Evolutionary conservation across 371 early-diverging fungal genomes (phyloP).

Genomic region (Rhizomucor miehei): DNA sequence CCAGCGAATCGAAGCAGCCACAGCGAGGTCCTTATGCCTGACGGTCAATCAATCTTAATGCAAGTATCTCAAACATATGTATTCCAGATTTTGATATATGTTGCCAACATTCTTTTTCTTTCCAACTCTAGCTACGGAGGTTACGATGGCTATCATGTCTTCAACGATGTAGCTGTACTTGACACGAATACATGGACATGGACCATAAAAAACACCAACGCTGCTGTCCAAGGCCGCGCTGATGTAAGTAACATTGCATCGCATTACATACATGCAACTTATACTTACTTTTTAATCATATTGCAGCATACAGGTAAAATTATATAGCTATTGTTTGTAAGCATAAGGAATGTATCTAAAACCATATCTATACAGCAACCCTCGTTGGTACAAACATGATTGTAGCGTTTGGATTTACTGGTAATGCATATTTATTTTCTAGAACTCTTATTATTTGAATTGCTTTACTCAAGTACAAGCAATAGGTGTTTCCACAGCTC

Average conservation of each 20-base stretch:
- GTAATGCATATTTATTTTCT: slow-evolving; percentile 8
- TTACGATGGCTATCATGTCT: slow-evolving; percentile 47
- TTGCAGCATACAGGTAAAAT: slow-evolving; percentile 45
- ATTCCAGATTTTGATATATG: too few species aligned
- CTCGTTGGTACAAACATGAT: slow-evolving; percentile 43
- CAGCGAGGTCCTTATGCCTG: slow-evolving; percentile 39
- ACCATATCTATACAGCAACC: slow-evolving; percentile 21
- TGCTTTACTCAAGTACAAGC: background rate
- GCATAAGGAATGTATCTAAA: background rate
- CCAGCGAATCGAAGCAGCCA: slow-evolving; percentile 41
- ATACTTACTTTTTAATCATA: slow-evolving; percentile 3
- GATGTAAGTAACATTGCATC: slow-evolving; percentile 35
- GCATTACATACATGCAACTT: background rate
- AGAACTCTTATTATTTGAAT: too few species aligned
- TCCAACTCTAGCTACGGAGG: slow-evolving; percentile 37
- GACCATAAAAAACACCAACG: slow-evolving; percentile 45
- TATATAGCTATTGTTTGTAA: slow-evolving; percentile 2
- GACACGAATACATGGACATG: slow-evolving; percentile 44
- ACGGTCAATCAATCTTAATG: slow-evolving; percentile 41
- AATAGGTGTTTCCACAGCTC: slow-evolving; percentile 31
- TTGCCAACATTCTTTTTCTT: too few species aligned
- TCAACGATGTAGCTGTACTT: slow-evolving; percentile 41
- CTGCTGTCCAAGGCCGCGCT: slow-evolving; percentile 45
- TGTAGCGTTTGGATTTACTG: slow-evolving; percentile 48
- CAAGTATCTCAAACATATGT: slow-evolving; percentile 11